Evolutionary conservation across 441 rosid genomes (phyloP).

Genomic region (Metrosideros polymorpha): DNA sequence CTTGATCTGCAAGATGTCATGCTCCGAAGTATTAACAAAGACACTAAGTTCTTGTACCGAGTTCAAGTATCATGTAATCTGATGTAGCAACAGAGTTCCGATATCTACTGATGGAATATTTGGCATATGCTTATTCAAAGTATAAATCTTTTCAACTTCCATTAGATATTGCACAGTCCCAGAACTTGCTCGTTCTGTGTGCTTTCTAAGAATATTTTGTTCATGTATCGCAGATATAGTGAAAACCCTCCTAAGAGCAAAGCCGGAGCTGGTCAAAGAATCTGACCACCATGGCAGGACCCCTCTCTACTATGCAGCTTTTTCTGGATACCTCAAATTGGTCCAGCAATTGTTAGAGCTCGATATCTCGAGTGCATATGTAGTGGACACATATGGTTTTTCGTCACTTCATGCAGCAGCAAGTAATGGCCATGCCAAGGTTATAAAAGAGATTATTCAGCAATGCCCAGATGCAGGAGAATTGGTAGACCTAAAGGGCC

Average conservation of each 20-base stretch:
- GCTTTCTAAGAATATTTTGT: not conserved
- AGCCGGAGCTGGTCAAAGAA: not conserved
- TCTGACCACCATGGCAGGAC: not conserved
- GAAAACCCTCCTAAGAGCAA: not conserved
- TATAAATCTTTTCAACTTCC: not conserved
- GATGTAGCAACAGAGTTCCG: not conserved
- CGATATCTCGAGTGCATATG: not conserved
- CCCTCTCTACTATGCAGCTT: not conserved
- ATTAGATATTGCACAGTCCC: not conserved
- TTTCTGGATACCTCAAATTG: conserved; percentile 2
- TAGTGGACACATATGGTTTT: not conserved
- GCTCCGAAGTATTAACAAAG: not conserved
- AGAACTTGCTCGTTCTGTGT: not conserved
- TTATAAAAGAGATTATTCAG: not conserved
- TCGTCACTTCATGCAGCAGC: conserved; percentile 15
- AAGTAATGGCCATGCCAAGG: not conserved
- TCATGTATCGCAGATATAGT: not conserved
- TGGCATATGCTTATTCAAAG: not conserved
- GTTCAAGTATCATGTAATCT: not conserved
- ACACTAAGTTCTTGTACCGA: not conserved
- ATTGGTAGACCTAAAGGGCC: not conserved
- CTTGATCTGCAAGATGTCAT: not conserved
- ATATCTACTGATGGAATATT: not conserved
- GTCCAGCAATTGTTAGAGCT: not conserved
- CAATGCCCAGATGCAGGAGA: conserved; percentile 8